These are phyloP conservation scores for Lentinula detonsa DNA, from an alignment of 768 basidiomycete species.

Conservation along the genomic window DNA sequence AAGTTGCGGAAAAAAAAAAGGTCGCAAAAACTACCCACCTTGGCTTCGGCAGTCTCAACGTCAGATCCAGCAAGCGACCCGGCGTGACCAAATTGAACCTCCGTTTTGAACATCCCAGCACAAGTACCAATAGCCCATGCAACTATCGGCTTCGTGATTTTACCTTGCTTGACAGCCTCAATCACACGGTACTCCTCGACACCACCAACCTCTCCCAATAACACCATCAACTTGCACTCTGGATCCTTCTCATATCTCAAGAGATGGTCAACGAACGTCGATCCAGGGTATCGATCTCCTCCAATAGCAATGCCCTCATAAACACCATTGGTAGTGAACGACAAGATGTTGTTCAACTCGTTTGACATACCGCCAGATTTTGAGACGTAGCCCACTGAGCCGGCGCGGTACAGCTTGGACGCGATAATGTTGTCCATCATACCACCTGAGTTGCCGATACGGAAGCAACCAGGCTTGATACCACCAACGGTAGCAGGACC, in stretches of 20 bases:
- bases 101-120: slow-evolving; percentile 99
- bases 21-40: slow-evolving; percentile 20
- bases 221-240: slow-evolving; percentile 97
- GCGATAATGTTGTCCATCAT: slow-evolving; percentile 99
- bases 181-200: slow-evolving; percentile 99
- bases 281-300: slow-evolving; percentile 97
- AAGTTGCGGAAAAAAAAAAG: background rate
- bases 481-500: slow-evolving; percentile 97
- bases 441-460: slow-evolving; percentile 98
- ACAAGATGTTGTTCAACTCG: slow-evolving; percentile 99
- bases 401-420: slow-evolving; percentile 96
- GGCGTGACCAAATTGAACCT: slow-evolving; percentile 99
- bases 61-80: slow-evolving; percentile 98
- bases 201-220: slow-evolving; percentile 98
- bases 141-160: slow-evolving; percentile 97
- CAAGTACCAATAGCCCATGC: slow-evolving; percentile 98
- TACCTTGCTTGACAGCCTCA: slow-evolving; percentile 89
- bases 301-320: slow-evolving; percentile 99
- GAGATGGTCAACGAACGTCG: slow-evolving; percentile 98
- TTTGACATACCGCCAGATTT: slow-evolving; percentile 99
- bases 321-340: slow-evolving; percentile 92
- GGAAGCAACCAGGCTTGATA: slow-evolving; percentile 99
- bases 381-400: slow-evolving; percentile 97
- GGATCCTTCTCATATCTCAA: slow-evolving; percentile 96
- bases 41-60: slow-evolving; percentile 95